Evolutionary conservation across 768 basidiomycete genomes (phyloP).

Genomic region (Tylopilus plumbeoviolaceoides): DNA sequence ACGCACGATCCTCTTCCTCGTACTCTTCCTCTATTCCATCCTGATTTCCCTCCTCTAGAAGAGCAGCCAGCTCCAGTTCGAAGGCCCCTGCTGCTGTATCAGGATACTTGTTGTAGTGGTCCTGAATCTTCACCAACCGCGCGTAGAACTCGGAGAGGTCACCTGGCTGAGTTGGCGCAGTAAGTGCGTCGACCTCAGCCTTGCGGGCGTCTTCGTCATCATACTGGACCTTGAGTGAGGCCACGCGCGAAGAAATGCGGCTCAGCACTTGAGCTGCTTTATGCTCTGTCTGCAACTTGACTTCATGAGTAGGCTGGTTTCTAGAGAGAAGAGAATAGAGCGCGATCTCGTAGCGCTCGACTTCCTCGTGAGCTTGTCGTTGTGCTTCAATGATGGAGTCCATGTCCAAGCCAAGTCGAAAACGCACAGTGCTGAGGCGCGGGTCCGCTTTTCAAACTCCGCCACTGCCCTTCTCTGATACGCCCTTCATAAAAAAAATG

Average conservation of each 20-base stretch:
- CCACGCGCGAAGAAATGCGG: constrained; percentile 68
- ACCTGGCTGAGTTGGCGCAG: constrained; percentile 53
- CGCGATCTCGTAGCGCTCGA: constrained; percentile 87
- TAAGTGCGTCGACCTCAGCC: constrained; percentile 60
- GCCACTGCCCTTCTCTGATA: constrained; percentile 19
- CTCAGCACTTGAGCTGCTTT: constrained; percentile 87
- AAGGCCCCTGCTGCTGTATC: constrained; percentile 78
- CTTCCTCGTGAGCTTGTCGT: constrained; percentile 92
- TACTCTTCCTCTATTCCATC: constrained; percentile 62
- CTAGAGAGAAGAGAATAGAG: constrained; percentile 80
- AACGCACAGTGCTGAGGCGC: not conserved
- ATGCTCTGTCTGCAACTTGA: constrained; percentile 73
- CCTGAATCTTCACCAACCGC: constrained; percentile 93
- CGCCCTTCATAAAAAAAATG: constrained; percentile 49
- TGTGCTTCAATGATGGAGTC: constrained; percentile 94
- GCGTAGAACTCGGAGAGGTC: constrained; percentile 94
- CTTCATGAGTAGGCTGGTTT: constrained; percentile 57
- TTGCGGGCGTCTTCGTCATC: constrained; percentile 71
- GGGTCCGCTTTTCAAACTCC: constrained; percentile 51
- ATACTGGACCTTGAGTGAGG: constrained; percentile 67
- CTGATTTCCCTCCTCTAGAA: constrained; percentile 73
- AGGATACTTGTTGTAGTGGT: constrained; percentile 95
- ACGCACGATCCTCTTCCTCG: constrained; percentile 87
- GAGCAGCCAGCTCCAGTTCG: constrained; percentile 76
- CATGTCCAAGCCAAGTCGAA: constrained; percentile 42